These are phyloP conservation scores for Exobasidium cylindrosporum DNA, from an alignment of 1,284 basidiomycete genomes.

Conservation along the genomic window DNA sequence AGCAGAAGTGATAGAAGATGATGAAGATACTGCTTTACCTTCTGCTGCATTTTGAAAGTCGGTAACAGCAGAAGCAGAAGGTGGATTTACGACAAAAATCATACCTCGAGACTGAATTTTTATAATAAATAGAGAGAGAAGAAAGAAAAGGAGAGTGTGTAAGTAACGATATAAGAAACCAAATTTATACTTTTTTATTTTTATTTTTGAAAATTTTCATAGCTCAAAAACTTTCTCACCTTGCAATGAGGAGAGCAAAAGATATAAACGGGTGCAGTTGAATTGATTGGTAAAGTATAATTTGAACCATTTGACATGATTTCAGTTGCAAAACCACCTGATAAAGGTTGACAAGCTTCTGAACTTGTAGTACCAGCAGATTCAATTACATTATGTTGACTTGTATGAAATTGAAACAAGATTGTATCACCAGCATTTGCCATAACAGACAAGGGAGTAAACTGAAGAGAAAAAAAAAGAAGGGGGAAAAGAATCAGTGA, in stretches of 20 bases:
- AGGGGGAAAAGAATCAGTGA: background rate
- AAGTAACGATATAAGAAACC: too few species aligned
- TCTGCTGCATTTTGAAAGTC: background rate
- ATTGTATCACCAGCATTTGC: background rate
- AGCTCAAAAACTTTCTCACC: too few species aligned
- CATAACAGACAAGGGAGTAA: background rate
- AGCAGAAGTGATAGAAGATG: background rate
- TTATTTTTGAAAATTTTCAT: too few species aligned
- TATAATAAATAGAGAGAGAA: background rate
- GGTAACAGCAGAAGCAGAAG: background rate
- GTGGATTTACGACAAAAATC: slow-evolving; percentile 6
- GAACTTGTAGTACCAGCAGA: background rate
- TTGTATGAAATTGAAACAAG: background rate
- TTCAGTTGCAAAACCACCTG: background rate
- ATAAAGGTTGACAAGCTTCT: background rate
- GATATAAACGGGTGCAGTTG: slow-evolving; percentile 8
- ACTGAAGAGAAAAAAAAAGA: slow-evolving; percentile 2
- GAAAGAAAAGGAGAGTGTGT: slow-evolving; percentile 4
- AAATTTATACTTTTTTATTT: too few species aligned
- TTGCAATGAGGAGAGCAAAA: slow-evolving; percentile 5
- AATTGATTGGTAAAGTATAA: background rate
- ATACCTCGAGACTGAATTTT: background rate
- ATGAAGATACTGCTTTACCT: background rate
- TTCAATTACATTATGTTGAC: slow-evolving; percentile 2
- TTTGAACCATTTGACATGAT: background rate